A percentile compares a stretch with the other conserved stretches of the same genome.
Evolutionary conservation across 139 green algal genomes (phyloP).

Genomic region (Asterochloris erici): DNA sequence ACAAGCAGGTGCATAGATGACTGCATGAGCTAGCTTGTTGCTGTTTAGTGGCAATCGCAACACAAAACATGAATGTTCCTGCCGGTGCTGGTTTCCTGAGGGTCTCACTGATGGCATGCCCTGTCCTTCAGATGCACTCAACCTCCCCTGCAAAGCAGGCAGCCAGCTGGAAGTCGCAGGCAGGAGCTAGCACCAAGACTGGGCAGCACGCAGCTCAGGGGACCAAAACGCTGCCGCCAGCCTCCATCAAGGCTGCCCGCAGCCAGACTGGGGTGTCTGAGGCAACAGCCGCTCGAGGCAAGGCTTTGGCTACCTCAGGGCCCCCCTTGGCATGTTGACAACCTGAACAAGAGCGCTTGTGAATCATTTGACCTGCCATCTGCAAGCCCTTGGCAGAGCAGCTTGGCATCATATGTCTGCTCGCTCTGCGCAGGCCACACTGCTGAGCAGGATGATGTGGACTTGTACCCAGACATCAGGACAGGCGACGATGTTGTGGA

Average conservation of each 20-base stretch:
- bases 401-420: too few species aligned
- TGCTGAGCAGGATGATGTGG: background rate
- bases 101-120: background rate
- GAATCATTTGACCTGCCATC: too few species aligned
- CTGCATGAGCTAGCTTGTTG: too few species aligned
- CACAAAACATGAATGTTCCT: too few species aligned
- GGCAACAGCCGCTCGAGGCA: too few species aligned
- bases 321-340: too few species aligned
- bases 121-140: background rate
- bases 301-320: too few species aligned
- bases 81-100: background rate
- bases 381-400: too few species aligned
- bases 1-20: too few species aligned
- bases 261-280: background rate
- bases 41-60: too few species aligned
- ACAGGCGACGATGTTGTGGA: constrained; percentile 69
- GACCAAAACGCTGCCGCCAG: background rate
- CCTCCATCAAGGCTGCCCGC: background rate
- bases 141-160: constrained; percentile 7
- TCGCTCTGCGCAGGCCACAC: background rate
- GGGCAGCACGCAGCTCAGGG: background rate
- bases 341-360: too few species aligned
- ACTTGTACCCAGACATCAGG: background rate
- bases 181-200: background rate
- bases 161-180: background rate